Conservation (phyloP, 202 grass and related monocot genomes). For the Bolboschoenoplectus hybrid region DNA sequence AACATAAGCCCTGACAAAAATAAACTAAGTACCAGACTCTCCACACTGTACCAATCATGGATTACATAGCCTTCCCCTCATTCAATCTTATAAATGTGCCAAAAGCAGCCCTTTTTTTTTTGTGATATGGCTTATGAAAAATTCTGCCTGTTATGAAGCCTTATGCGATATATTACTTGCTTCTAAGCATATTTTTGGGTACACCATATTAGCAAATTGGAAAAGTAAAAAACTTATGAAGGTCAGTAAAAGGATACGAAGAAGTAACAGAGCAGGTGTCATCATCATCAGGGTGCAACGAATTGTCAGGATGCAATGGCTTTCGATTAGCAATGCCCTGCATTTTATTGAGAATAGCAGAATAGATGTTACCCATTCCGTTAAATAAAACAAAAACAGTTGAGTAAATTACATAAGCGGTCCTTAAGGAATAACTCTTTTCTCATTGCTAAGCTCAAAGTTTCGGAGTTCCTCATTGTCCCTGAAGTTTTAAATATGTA, state of each 20-base stretch:
- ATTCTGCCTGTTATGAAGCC: slow-evolving; percentile 13
- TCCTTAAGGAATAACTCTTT: slow-evolving; percentile 16
- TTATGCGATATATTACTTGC: slow-evolving; percentile 24
- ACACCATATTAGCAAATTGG: neutral
- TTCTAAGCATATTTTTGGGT: neutral
- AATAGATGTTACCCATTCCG: slow-evolving; percentile 24
- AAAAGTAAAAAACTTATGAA: slow-evolving; percentile 16
- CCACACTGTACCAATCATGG: neutral
- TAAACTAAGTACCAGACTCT: slow-evolving; percentile 17
- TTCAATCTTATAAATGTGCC: slow-evolving; percentile 34
- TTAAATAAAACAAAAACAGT: slow-evolving; percentile 27
- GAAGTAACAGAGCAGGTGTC: slow-evolving; percentile 90
- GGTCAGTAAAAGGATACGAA: slow-evolving; percentile 55
- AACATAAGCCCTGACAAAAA: slow-evolving; percentile 38
- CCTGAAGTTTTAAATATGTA: neutral
- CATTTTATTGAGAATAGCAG: slow-evolving; percentile 34
- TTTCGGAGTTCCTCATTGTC: neutral
- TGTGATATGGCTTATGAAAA: neutral
- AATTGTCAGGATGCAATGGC: slow-evolving; percentile 51
- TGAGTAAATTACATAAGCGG: neutral
- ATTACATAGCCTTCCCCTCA: slow-evolving; percentile 21
- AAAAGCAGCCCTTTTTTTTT: neutral
- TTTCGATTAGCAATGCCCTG: slow-evolving; percentile 51
- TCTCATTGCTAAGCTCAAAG: neutral
- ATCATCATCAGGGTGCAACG: slow-evolving; percentile 59